Evolutionary conservation across 139 green algal species (phyloP), one percentile per base, ranked within the genome.

Genomic region (Ulvella scutata): DNA sequence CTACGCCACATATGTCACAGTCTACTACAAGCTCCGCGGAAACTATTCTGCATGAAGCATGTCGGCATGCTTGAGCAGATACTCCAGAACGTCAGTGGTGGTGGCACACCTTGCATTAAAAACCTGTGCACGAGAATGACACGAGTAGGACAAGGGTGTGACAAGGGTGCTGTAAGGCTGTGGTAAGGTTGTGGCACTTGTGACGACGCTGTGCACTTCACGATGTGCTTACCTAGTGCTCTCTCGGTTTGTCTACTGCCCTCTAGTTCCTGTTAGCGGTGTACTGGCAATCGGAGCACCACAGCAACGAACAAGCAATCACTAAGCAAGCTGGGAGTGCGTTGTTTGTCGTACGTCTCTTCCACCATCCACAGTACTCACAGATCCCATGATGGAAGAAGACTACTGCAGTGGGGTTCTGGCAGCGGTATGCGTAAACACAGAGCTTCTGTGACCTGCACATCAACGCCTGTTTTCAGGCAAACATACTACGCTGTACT

Each of bases 361-460:
- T 67, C 51, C 51, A 67, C 51, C 51, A 67, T 26, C 51, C 51
- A 26, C 51, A 67, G 51, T 67, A 67, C 51, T 67, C 51, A 67
- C 51, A 67, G 51, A 67, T 36, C n/a, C 51, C 51, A 67, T 67
- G 51, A 23, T 67, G 51, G 51, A 67, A 67, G 51, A 67, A 67
- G 51, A 67, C 51, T 36, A 26, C 51, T 36, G 51, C 51, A n/a
- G 33, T 26, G 31, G 51, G 51, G 20, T 23, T 29, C 9, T 10
- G 9, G 20, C 51, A 31, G 13, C 51, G 51, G 51, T 67, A 67
- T 67, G 51, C 33, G 51, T 67, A 67, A 6, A 67, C 51, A 67
- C 51, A 67, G 13, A 67, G 51, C 13, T 67, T 67, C 51, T 67
- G 51, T n/a, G n/a, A n/a, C 51, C 51, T 67, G 51, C 51, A 67